Evolutionary conservation across 2,329 filamentous ascomycete genomes (phyloP), one percentile per base, ranked within the genome.

Genomic region (Fusarium sp.): DNA sequence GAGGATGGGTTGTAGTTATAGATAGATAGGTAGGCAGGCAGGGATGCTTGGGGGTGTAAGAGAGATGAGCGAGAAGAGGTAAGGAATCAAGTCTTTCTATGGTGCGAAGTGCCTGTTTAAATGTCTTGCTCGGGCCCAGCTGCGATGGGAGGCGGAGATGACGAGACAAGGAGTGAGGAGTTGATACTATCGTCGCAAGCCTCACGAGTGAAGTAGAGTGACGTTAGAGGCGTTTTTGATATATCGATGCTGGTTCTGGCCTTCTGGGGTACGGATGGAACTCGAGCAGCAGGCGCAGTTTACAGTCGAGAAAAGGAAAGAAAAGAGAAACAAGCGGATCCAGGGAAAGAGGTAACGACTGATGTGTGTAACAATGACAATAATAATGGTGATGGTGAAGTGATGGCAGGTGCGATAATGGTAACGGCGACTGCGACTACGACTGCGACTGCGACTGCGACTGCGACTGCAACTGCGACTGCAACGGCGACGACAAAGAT

Each of bases 31-130:
- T 51, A 68, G 47, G 53, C 52, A 35, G 47, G 53, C 54, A 35
- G 46, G 43, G 17, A 37, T 37, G 20, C 4, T n/a, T 19, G 35
- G 7, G 46, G 51, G 41, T 44, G 25, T 45, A 48, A 50, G 47
- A 61, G 44, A 27, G 59, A 50, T 52, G 56, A 46, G 54, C 39
- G 44, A 56, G 54, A 39, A 45, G 51, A 53, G 50, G 43, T 25
- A 47, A 37, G 39, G 46, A 39, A 30, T 43, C 51, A 47, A 41
- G 32, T 53, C 6, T 8, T 43, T 25, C 17, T 40, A 37, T 25
- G 49, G 62, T 59, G 67, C 52, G 58, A 70, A 44, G 41, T 19
- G 54, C 27, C 58, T 53, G 51, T 54, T 70, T 67, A 68, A 57
- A 67, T 62, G 56, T 56, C 53, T 69, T 70, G 59, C 50, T 53